Base-by-base conservation (phyloP, 495 filamentous ascomycete species). In the Aspergillus egyptiacus region DNA sequence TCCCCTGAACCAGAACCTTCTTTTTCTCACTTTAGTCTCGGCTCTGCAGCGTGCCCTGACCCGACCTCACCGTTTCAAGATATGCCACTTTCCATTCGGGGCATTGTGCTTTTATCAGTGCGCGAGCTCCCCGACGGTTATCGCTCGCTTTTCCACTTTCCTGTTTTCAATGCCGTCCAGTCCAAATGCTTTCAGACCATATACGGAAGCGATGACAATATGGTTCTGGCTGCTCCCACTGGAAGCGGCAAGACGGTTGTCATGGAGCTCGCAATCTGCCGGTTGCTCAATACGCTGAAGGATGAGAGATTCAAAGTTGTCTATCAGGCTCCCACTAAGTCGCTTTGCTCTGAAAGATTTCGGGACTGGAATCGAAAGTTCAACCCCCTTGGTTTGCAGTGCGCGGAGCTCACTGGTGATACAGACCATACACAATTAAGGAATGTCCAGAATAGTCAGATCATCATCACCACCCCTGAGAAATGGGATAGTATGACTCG, bases 401-500 rank as follows among this genome's bases (percentile, higher is more conserved):
- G 89, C 64, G 84, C 85, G 7, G 90, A 96, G 62, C 71, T 97
- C 47, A 98, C 93, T 0, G 93, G 93, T 10, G 93, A 98, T 64
- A 95, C 91, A 0, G 87, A 91, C 36, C 72, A 81, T 46, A 66
- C 70, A 1, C 84, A 95, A 55, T 71, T 95, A 49, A 74, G 72
- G 35, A 81, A 76, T 50, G 86, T 96, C 10, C 84, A 89, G 44
- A 81, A 71, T 56, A 91, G 91, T 28, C 85, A 84, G 42, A 89
- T 98, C 48, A 95, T 98, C 49, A 83, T 98, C 40, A 97, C 93
- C 0, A 98, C 93, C 0, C 93, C 93, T 1, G 93, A 98, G 65
- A 98, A 98, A 63, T 98, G 93, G 93, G 93, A 98, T 65, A 95
- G 89, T 50, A 86, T 98, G 65, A 98, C 93, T 1, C 78, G 93